These are phyloP conservation scores for Priceomyces haplophilus DNA, from an alignment of 805 yeast genomes.

Conservation along the genomic window DNA sequence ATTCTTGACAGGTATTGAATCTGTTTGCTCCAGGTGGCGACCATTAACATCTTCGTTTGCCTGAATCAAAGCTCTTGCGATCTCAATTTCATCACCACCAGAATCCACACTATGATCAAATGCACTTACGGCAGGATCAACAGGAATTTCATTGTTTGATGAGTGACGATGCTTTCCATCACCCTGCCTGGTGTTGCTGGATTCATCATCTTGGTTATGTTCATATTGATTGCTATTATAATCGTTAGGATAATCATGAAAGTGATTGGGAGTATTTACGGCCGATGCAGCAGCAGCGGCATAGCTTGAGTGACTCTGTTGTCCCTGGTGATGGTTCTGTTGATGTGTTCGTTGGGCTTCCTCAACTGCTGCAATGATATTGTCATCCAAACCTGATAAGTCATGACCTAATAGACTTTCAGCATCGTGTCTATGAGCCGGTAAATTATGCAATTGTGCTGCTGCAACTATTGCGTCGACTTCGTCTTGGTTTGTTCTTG, in stretches of 20 bases:
- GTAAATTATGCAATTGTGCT: conserved; percentile 23
- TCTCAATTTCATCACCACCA: conserved; percentile 56
- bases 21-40: neutral
- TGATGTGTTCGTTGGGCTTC: conserved; percentile 47
- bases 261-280: conserved; percentile 15
- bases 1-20: conserved; percentile 6
- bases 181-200: conserved; percentile 6
- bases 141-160: conserved; percentile 40
- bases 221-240: conserved; percentile 4
- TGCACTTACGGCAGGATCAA: conserved; percentile 57
- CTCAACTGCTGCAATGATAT: conserved; percentile 58
- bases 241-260: conserved; percentile 14
- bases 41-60: conserved; percentile 44
- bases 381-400: conserved; percentile 42
- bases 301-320: conserved; percentile 12
- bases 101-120: conserved; percentile 40
- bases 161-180: conserved; percentile 9
- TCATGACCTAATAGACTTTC: conserved; percentile 39
- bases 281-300: conserved; percentile 38
- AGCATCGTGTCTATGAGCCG: conserved; percentile 23
- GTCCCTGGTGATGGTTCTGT: conserved; percentile 19
- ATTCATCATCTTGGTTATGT: conserved; percentile 2
- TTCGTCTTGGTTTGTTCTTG: conserved; percentile 20
- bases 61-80: conserved; percentile 63
- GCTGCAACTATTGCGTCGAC: conserved; percentile 36